phyloP scores from a whole-genome alignment of 129 eudicot genomes.

The Logfia minima region DNA sequence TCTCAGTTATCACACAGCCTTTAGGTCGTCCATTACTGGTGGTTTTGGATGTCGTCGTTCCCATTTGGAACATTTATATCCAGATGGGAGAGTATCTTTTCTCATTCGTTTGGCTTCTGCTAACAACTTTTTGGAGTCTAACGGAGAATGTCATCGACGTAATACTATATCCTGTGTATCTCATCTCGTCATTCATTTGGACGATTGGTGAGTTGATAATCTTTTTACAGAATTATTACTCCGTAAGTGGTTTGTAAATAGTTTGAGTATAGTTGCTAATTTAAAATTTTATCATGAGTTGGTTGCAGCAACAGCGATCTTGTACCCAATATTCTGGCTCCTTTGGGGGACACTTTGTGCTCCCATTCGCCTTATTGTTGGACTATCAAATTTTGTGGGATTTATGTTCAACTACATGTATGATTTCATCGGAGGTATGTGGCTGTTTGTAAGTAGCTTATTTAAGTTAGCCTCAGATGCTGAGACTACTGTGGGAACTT shows the following conservation, averaged over 20 bases:
- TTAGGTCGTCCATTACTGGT: conserved; percentile 56
- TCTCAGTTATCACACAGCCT: conserved; percentile 63
- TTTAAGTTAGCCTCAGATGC: conserved; percentile 55
- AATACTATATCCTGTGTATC: conserved; percentile 68
- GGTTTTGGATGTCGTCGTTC: conserved; percentile 53
- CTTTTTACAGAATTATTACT: neutral
- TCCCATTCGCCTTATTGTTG: conserved; percentile 64
- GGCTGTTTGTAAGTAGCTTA: conserved; percentile 50
- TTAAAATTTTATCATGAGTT: conserved; percentile 13
- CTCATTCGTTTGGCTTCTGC: conserved; percentile 58
- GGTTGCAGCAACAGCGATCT: conserved; percentile 52
- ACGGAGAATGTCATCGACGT: conserved; percentile 54
- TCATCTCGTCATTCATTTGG: conserved; percentile 56
- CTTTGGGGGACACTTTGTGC: conserved; percentile 57
- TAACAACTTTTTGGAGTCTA: conserved; percentile 49
- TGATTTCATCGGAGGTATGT: conserved; percentile 46
- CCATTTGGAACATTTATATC: conserved; percentile 49
- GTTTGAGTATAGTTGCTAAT: neutral
- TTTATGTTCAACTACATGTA: conserved; percentile 40
- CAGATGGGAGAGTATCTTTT: conserved; percentile 41
- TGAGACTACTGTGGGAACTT: conserved; percentile 54
- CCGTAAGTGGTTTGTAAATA: neutral
- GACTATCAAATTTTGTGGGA: conserved; percentile 48
- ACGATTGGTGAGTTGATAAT: conserved; percentile 50
- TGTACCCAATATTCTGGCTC: conserved; percentile 76